Conservation (phyloP, 2,329 filamentous ascomycete species). For the Simplicillium sp. region DNA sequence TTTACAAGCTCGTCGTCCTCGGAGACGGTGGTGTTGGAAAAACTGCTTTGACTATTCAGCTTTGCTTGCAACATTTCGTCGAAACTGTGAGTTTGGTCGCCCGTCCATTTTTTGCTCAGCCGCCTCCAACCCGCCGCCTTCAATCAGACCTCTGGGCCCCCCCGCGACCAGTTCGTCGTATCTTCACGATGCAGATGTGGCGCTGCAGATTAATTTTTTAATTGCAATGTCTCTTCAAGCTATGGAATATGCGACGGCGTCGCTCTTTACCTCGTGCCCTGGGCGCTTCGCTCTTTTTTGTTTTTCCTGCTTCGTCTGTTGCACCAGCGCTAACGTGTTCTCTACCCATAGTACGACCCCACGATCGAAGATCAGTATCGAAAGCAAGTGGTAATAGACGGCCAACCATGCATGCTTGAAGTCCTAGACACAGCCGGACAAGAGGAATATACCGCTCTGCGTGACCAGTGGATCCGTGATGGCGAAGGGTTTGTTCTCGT, state of each 20-base stretch:
- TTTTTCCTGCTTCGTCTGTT: background rate
- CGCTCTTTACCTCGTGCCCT: too few species aligned
- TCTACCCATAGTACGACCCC: slow-evolving; percentile 60
- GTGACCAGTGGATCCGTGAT: slow-evolving; percentile 97
- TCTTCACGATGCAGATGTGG: too few species aligned
- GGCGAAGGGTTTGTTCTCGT: slow-evolving; percentile 96
- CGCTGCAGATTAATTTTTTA: too few species aligned
- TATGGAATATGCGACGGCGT: too few species aligned
- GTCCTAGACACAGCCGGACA: slow-evolving; percentile 95
- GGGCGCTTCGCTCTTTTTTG: too few species aligned
- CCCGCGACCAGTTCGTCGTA: background rate
- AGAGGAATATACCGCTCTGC: slow-evolving; percentile 93
- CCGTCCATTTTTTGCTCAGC: slow-evolving; percentile 1
- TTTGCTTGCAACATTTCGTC: slow-evolving; percentile 97
- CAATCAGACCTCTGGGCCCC: slow-evolving; percentile 1
- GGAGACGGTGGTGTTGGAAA: slow-evolving; percentile 92
- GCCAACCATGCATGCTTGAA: slow-evolving; percentile 93
- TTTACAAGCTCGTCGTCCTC: slow-evolving; percentile 93
- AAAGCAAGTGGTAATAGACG: slow-evolving; percentile 88
- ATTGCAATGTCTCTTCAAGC: too few species aligned
- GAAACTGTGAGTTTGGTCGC: slow-evolving; percentile 58
- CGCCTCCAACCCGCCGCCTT: slow-evolving; percentile 3
- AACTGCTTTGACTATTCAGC: slow-evolving; percentile 88
- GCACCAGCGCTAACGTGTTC: background rate
- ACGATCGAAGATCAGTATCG: slow-evolving; percentile 84